A percentile compares a stretch with the other conserved stretches of the same genome.
Evolutionary conservation across 257 asterid species (phyloP).

Genomic region (Solanum rostratum): DNA sequence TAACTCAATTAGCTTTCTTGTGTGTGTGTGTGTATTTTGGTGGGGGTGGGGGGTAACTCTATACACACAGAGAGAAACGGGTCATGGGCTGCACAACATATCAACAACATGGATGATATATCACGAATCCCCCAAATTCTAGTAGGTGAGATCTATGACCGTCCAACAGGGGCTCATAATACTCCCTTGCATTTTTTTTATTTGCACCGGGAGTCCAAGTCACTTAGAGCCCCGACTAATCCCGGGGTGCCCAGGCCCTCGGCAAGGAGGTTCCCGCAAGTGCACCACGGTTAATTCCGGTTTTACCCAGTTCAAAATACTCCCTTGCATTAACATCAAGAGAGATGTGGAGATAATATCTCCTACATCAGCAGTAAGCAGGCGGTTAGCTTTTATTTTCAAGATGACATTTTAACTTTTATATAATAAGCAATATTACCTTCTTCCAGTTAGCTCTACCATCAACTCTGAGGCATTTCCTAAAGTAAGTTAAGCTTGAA

Average conservation of each 20-base stretch:
- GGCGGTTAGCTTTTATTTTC: background rate
- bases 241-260: no score
- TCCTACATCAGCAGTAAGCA: background rate
- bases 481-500: background rate
- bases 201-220: no score
- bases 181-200: background rate
- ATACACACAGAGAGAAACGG: rapidly evolving
- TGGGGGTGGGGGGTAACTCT: no score
- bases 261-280: no score
- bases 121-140: background rate
- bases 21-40: no score
- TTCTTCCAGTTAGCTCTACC: background rate
- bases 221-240: no score
- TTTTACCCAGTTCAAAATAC: no score
- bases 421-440: background rate
- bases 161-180: background rate
- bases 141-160: background rate
- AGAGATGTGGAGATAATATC: background rate
- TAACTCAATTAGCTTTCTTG: background rate
- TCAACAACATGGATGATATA: background rate
- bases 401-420: background rate
- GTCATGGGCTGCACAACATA: background rate
- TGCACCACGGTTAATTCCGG: no score
- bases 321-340: background rate
- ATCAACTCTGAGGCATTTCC: background rate